Evolutionary conservation across 331 rosid genomes (phyloP).

Genomic region (Saraca asoca): DNA sequence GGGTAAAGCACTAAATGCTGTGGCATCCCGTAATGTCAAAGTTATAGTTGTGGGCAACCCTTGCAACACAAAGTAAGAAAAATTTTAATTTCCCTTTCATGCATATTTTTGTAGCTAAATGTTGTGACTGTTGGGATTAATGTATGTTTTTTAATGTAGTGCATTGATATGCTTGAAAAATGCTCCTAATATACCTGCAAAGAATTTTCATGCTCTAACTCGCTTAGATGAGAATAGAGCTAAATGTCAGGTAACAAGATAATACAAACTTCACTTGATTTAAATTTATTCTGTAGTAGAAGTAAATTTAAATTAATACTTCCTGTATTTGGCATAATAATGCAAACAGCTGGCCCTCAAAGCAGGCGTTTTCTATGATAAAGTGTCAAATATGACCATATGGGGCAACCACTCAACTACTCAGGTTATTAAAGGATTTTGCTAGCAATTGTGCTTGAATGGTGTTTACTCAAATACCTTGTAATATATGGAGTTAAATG

Average conservation of each 20-base stretch:
- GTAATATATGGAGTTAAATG: slow-evolving; percentile 25
- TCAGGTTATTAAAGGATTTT: slow-evolving; percentile 57
- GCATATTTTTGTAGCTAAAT: slow-evolving; percentile 21
- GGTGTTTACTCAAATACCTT: slow-evolving; percentile 23
- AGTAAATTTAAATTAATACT: background rate
- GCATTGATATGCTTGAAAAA: slow-evolving; percentile 92
- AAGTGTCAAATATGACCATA: slow-evolving; percentile 87
- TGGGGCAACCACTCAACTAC: slow-evolving; percentile 99
- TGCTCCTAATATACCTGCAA: slow-evolving; percentile 92
- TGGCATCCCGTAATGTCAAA: slow-evolving; percentile 83
- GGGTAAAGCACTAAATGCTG: slow-evolving; percentile 91
- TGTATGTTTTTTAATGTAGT: slow-evolving; percentile 47
- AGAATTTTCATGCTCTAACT: slow-evolving; percentile 88
- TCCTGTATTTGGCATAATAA: slow-evolving; percentile 31
- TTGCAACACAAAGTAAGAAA: slow-evolving; percentile 85
- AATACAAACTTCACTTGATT: background rate
- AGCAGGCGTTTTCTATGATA: slow-evolving; percentile 97
- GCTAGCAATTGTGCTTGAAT: slow-evolving; percentile 17
- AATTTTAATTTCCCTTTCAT: slow-evolving; percentile 10
- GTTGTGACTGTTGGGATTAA: slow-evolving; percentile 32
- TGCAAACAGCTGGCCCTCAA: slow-evolving; percentile 81
- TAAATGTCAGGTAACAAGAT: slow-evolving; percentile 79
- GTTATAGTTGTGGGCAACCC: slow-evolving; percentile 97
- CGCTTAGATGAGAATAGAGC: slow-evolving; percentile 97
- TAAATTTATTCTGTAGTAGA: background rate